Evolutionary conservation across 441 rosid species (phyloP).

Genomic region (Erysimum cheiri): DNA sequence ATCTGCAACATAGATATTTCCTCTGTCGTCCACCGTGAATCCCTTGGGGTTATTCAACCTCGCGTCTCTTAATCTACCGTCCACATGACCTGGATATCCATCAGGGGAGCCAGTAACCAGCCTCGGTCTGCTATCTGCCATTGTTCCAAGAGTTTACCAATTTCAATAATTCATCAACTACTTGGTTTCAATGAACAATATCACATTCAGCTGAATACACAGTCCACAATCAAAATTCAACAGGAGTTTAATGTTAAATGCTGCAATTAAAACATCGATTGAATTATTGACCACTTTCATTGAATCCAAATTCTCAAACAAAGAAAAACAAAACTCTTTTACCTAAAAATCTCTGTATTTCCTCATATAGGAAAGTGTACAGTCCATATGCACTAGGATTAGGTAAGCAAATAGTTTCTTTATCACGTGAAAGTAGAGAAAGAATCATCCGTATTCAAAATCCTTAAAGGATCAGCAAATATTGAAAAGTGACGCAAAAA

Average conservation of each 20-base stretch:
- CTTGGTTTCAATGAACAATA: not conserved
- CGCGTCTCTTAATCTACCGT: slow-evolving; percentile 82
- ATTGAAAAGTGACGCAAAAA: slow-evolving; percentile 23
- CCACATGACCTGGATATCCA: slow-evolving; percentile 88
- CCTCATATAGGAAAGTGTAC: slow-evolving; percentile 16
- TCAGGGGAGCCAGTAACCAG: slow-evolving; percentile 88
- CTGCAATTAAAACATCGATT: slow-evolving; percentile 18
- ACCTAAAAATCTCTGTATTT: not conserved
- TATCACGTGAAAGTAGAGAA: slow-evolving; percentile 35
- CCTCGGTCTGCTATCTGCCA: slow-evolving; percentile 90
- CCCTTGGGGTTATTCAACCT: slow-evolving; percentile 93
- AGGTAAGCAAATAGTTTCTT: slow-evolving; percentile 26
- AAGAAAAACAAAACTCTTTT: not conserved
- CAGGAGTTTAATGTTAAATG: not conserved
- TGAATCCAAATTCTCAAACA: slow-evolving; percentile 9
- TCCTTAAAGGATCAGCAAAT: slow-evolving; percentile 30
- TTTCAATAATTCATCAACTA: not conserved
- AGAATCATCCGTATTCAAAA: slow-evolving; percentile 31
- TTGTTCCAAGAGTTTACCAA: slow-evolving; percentile 39
- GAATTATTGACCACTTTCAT: slow-evolving; percentile 6
- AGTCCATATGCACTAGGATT: slow-evolving; percentile 27
- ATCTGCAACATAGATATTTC: slow-evolving; percentile 93
- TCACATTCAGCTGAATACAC: not conserved
- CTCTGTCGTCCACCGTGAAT: slow-evolving; percentile 78
- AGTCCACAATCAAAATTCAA: not conserved